Evolutionary conservation across 305 asterid species (phyloP), one percentile per base, ranked within the genome.

Genomic region (Fraxinus floribunda): DNA sequence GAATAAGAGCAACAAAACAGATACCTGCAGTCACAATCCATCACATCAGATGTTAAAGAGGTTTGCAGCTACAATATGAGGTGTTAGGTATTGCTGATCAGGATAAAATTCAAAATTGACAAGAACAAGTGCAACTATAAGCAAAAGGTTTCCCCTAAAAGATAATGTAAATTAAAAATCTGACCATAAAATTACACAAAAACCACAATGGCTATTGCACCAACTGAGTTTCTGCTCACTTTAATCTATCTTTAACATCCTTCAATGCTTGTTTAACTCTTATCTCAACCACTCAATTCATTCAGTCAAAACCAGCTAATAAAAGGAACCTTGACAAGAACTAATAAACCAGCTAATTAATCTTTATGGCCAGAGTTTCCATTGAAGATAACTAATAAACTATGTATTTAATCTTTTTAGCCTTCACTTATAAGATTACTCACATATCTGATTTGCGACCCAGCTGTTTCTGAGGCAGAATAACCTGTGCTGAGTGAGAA

Each of bases 391-490:
- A 62, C 30, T 20, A 20, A 20, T 66, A 66, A 24, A 26, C 30
- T 4, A 66, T 26, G 38, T 11, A 26, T 0, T 66, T 66, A 11
- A 78, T 75, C 55, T 6, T 68, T 5, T 72, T 77, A 46, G 77
- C 81, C 77, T 38, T 81, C 80, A 73, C 16, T 55, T 66, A 38
- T 66, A 52, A 72, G 86, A 80, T 71, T 44, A 68, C 97, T 87
- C 85, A 94, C 99, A 96, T 94, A 86, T 96, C 99, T 64, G 98
- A 96, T 85, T 82, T 93, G 88, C 99, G 98, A 62, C 94, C 94
- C 91, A 94, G 83, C 93, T 96, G 99, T 89, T 94, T 94, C 91
- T 96, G 99, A 80, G 99, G 99, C 74, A 96, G 91, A 89, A 96
- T 96, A 86, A 96, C 93, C 88, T 96, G 99, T 55, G 92, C 94